These are phyloP conservation scores for Aspergillus pseudoglaucus DNA, from an alignment of 2,329 filamentous ascomycete species.

Conservation along the genomic window DNA sequence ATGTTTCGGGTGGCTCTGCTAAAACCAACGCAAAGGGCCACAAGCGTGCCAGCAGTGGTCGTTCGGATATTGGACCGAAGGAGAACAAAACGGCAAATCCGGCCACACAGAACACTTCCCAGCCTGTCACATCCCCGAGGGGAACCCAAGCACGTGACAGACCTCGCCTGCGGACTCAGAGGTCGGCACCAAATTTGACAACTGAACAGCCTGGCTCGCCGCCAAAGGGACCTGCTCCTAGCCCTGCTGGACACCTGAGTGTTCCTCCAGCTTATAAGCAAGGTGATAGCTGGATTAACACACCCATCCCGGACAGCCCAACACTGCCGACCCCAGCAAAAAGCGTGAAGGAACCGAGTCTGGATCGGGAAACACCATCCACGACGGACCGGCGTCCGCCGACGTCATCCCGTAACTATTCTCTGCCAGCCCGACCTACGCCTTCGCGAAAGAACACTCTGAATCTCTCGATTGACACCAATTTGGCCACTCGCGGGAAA, in stretches of 20 bases:
- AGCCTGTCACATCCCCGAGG: slow-evolving; percentile 1
- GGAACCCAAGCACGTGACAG: slow-evolving; percentile 4
- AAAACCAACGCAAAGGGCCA: neutral
- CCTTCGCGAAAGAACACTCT: slow-evolving; percentile 32
- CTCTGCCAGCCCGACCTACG: slow-evolving; percentile 12
- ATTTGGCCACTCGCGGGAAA: slow-evolving; percentile 28
- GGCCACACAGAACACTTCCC: slow-evolving; percentile 10
- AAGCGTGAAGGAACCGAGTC: slow-evolving; percentile 4
- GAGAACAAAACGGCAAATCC: slow-evolving; percentile 4
- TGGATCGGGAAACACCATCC: slow-evolving; percentile 6
- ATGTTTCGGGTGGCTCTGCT: neutral
- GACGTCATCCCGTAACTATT: slow-evolving; percentile 7
- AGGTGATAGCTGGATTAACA: slow-evolving; percentile 25
- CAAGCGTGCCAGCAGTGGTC: neutral
- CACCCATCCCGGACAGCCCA: slow-evolving; percentile 29
- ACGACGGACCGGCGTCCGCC: slow-evolving; percentile 9
- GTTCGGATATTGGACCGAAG: neutral
- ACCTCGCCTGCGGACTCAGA: slow-evolving; percentile 19
- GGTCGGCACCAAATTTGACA: slow-evolving; percentile 26
- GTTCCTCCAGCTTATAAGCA: slow-evolving; percentile 28
- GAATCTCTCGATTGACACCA: slow-evolving; percentile 36
- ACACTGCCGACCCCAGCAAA: slow-evolving; percentile 21
- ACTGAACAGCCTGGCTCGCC: slow-evolving; percentile 9
- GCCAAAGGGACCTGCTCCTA: slow-evolving; percentile 8
- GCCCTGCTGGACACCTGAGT: slow-evolving; percentile 18